Conservation (phyloP, 225 moss, liverwort and hornwort species). For the Asterella californica region DNA sequence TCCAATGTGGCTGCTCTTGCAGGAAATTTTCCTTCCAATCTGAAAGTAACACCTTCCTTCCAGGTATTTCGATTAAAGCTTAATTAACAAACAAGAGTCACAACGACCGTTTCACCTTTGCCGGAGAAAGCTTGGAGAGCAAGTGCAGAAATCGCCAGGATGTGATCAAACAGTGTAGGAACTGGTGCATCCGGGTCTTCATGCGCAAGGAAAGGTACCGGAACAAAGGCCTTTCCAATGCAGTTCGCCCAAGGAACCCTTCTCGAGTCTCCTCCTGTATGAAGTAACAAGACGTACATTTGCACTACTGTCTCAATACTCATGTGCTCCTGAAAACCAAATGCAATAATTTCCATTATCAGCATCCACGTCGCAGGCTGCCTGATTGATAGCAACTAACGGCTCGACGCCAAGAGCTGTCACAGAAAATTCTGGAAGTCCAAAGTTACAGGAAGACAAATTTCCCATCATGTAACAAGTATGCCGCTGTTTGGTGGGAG, state of each 20-base stretch:
- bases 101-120: slow-evolving; percentile 35
- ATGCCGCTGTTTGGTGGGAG: background rate
- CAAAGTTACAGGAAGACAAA: background rate
- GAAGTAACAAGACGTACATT: slow-evolving; percentile 62
- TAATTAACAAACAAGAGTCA: background rate
- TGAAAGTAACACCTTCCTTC: background rate
- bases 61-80: background rate
- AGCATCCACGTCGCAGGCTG: background rate
- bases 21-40: too few relatives aligned
- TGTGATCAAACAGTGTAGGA: slow-evolving; percentile 69
- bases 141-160: slow-evolving; percentile 64
- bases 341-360: background rate
- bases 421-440: background rate
- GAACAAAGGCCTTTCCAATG: slow-evolving; percentile 73
- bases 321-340: slow-evolving; percentile 11
- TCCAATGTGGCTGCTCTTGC: too few relatives aligned
- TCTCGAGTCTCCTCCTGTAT: slow-evolving; percentile 75
- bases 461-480: background rate
- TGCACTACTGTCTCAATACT: background rate
- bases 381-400: background rate
- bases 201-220: slow-evolving; percentile 60
- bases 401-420: background rate
- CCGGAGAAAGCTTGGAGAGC: slow-evolving; percentile 55
- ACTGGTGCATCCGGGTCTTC: slow-evolving; percentile 62
- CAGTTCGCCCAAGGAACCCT: slow-evolving; percentile 79